Evolutionary conservation across 1,139 yeast species (phyloP), one percentile per base, ranked within the genome.

Genomic region (Magnusiomyces suaveolens): DNA sequence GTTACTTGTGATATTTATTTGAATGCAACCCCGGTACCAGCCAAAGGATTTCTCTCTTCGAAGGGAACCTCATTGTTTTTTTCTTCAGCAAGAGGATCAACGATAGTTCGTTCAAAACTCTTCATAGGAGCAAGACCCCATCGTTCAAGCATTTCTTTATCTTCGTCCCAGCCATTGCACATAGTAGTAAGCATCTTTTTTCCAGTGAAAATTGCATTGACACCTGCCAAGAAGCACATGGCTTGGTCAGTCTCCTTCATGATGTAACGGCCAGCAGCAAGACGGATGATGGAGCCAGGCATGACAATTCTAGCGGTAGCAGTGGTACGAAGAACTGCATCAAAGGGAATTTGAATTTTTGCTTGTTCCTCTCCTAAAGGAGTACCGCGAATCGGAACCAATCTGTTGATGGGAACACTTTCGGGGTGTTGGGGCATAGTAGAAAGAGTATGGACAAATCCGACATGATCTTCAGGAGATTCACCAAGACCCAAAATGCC

Each of bases 111-210:
- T 51, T 62, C 63, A 59, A 79, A 79, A 58, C 83, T 76, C 66
- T 79, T 74, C 87, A 84, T 81, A 43, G 89, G 88, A 59, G 68
- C 72, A 62, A 84, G 67, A 0, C 94, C 94, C 92, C 92, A 85
- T 62, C 77, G 79, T 2, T 69, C 67, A 43, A 85, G 71, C 87
- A 85, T 80, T 10, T 69, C 75, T 60, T 77, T 83, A 66, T 85
- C 94, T 65, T 84, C 92, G 51, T 84, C 88, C 92, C 92, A 85
- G 2, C 89, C 90, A 60, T 81, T 83, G 66, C 94, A 85, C 83
- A 83, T 81, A 2, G 94, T 85, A 1, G 94, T 85, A 58, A 85
- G 71, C 92, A 85, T 85, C 62, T 78, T 81, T 67, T 85, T 84
- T 24, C 94, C 94, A 0, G 92, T 85, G 67, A 85, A 85, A 52